Base-by-base conservation (phyloP, 371 early-diverging fungal species). In the Mucor irregularis region DNA sequence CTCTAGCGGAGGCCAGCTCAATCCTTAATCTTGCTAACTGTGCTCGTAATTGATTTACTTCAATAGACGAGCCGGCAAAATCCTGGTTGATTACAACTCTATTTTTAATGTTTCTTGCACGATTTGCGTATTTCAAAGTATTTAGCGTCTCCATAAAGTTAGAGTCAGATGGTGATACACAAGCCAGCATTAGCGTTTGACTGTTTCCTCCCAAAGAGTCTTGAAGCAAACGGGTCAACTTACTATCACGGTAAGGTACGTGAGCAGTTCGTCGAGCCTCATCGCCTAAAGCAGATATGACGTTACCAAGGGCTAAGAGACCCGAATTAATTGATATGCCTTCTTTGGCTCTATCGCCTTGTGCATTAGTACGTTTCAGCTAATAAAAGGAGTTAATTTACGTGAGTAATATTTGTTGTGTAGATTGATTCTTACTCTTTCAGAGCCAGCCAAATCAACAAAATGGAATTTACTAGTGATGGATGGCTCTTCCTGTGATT, bases 241-340 rank as follows among this genome's bases (percentile, higher is more conserved):
- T 99, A 17, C 91, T 90, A 71, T 99, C 98, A 70, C 99, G 89
- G 63, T 94, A 99, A 19, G 99, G 99, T 14, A 99, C 85, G 64
- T 90, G 89, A 0, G 82, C 69, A 0, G 80, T 70, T 29, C 69
- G 80, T 34, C 90, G 71, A 11, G 86, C 61, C 61, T 93, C 87
- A 64, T 97, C 97, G 34, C 91, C 92, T 5, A 99, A 84, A 4
- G 99, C 99, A 22, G 90, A 91, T 38, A 99, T 99, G 14, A 99
- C 99, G 70, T 99, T 99, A 45, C 99, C 99, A 4, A 99, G 84
- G 1, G 97, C 95, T 31, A 98, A 72, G 3, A 99, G 86, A 5
- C 99, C 99, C 17, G 91, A 85, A 71, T 99, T 99, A 70, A 99
- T 99, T 4, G 91, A 85, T 33, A 98, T 99, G 29, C 97, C 95